Base-by-base conservation (phyloP, 1,284 basidiomycete genomes). In the Neolentinus lepideus region DNA sequence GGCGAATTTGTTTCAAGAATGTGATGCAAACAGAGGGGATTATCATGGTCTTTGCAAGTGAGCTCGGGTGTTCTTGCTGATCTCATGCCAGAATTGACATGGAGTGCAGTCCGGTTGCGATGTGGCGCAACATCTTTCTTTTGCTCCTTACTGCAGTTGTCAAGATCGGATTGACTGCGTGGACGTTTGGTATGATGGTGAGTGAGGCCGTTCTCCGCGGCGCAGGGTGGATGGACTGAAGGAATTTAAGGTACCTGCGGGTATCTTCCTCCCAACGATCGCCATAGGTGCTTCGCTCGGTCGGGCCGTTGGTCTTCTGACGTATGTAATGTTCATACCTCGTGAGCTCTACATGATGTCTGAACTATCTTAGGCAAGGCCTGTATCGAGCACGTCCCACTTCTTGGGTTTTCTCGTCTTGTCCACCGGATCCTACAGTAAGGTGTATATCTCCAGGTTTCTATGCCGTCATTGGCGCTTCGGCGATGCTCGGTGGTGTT, bases 381-480 rank as follows among this genome's bases (percentile, higher is more conserved):
- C 61, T 85, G 51, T 80, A 88, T 58, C 77, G 79, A 33, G 72
- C 80, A 14, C 79, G 84, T 62, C 82, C 85, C 8, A 74, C 67
- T 4, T 79, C 84, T 1, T 86, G 83, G 83, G 74, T 87, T 31
- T 88, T 89, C 66, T 69, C 79, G 11, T 77, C 83, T 0, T 89
- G 86, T 65, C 84, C 85, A 10, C 83, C 85, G 0, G 86, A 88
- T 62, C 80, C 81, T 0, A 79, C 81, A 14, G 75, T 81, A 22
- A 73, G 76, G 50, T 90, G 88, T 62, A 82, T 92, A 48, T 88
- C 83, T 3, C 89, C 90, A 2, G 87, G 88, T 29, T 90, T 92
- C 62, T 93, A 93, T 64, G 86, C 90, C 14, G 86, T 92, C 22
- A 84, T 92, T 35, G 90, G 90, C 1, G 89, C 90, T 19, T 84